phyloP scores from a whole-genome alignment of 2,329 filamentous ascomycete genomes.

The Trichophyton schoenleinii region DNA sequence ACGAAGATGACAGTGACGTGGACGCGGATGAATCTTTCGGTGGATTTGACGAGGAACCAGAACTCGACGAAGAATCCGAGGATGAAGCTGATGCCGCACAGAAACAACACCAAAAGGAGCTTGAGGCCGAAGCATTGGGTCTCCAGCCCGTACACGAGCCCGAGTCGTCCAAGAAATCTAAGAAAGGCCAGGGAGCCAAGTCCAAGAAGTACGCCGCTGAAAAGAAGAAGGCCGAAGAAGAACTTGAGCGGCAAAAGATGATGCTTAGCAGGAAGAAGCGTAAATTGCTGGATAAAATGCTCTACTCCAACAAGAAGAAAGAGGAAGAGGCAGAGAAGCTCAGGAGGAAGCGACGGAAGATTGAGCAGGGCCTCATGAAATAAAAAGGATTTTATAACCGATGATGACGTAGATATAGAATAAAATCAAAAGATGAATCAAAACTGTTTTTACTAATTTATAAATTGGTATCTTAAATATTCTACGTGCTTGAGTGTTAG shows the following conservation, averaged over 20 bases:
- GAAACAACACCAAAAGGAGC: slow-evolving; percentile 68
- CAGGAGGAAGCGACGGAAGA: slow-evolving; percentile 75
- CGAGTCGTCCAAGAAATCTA: slow-evolving; percentile 40
- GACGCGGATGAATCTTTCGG: slow-evolving; percentile 34
- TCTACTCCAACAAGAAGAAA: slow-evolving; percentile 87
- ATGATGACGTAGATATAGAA: background rate
- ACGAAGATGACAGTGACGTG: slow-evolving; percentile 36
- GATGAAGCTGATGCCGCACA: slow-evolving; percentile 52
- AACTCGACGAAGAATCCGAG: slow-evolving; percentile 34
- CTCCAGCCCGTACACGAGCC: slow-evolving; percentile 32
- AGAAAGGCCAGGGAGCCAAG: slow-evolving; percentile 57
- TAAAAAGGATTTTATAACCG: slow-evolving; percentile 11
- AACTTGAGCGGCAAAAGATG: slow-evolving; percentile 84
- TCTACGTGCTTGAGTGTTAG: too few species aligned
- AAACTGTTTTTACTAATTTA: background rate
- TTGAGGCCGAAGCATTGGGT: slow-evolving; percentile 83
- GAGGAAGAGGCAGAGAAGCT: slow-evolving; percentile 80
- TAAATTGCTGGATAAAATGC: slow-evolving; percentile 95
- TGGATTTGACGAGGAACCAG: slow-evolving; percentile 39
- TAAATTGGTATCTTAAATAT: too few species aligned
- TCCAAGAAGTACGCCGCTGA: slow-evolving; percentile 56
- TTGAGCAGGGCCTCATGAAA: slow-evolving; percentile 48
- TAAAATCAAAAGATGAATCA: background rate
- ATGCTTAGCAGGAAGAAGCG: slow-evolving; percentile 98
- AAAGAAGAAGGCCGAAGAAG: slow-evolving; percentile 61